Conservation (phyloP, 192 early-diverging fungal species). For the Rhizophagus clarus region DNA sequence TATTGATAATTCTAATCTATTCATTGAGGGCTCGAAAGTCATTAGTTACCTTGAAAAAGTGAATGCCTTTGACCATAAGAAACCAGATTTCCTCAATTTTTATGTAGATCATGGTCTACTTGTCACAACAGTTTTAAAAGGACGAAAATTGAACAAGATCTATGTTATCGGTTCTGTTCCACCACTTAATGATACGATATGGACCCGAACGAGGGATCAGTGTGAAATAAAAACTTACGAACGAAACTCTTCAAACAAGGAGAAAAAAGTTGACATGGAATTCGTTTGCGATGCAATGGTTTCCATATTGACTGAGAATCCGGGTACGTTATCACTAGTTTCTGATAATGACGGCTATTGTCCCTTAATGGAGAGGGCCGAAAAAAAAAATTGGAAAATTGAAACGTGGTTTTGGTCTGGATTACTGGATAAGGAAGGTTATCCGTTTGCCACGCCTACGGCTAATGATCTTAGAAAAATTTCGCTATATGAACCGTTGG, state of each 20-base stretch:
- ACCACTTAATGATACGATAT: too few relatives aligned
- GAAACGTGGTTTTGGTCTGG: too few relatives aligned
- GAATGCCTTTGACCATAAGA: not conserved
- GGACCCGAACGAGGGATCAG: too few relatives aligned
- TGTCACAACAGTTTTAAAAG: constrained; percentile 3
- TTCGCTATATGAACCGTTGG: not conserved
- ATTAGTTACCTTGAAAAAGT: not conserved
- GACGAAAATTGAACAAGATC: not conserved
- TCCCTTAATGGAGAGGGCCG: too few relatives aligned
- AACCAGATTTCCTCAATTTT: constrained; percentile 7
- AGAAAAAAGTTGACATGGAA: too few relatives aligned
- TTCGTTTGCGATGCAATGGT: too few relatives aligned
- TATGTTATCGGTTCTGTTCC: not conserved
- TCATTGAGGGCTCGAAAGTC: not conserved
- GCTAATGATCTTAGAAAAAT: not conserved
- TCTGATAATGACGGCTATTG: too few relatives aligned
- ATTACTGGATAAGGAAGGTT: not conserved
- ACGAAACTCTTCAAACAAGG: too few relatives aligned
- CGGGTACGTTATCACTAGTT: too few relatives aligned
- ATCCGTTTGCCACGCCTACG: not conserved
- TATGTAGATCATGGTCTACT: constrained; percentile 11
- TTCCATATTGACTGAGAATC: too few relatives aligned
- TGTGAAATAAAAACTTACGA: too few relatives aligned
- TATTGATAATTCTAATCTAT: not conserved
- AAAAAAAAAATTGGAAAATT: too few relatives aligned